Evolutionary conservation across 2,329 filamentous ascomycete species (phyloP).

Genomic region (Colletotrichum abscissum): DNA sequence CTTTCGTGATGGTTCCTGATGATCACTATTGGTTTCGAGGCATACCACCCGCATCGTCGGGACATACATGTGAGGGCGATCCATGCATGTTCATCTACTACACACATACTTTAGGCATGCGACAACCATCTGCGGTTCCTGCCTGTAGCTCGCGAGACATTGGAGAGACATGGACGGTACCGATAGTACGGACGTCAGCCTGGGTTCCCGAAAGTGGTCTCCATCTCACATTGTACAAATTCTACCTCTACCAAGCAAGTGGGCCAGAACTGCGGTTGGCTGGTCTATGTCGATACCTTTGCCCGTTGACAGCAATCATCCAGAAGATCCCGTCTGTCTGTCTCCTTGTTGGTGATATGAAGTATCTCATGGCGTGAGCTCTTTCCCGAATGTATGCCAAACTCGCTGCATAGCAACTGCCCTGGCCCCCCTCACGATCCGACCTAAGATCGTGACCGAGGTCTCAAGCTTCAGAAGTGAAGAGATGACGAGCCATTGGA

Average conservation of each 20-base stretch:
- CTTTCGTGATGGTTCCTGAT: background rate
- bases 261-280: background rate
- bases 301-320: background rate
- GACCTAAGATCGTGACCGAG: too few relatives aligned
- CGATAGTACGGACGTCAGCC: conserved; percentile 1
- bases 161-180: background rate
- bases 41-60: background rate
- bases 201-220: conserved; percentile 10
- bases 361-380: background rate
- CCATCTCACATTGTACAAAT: background rate
- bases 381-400: too few relatives aligned
- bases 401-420: background rate
- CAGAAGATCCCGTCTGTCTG: background rate
- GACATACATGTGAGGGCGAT: background rate
- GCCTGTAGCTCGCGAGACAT: background rate
- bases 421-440: background rate
- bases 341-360: background rate
- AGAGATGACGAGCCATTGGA: background rate
- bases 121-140: background rate
- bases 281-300: background rate
- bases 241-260: background rate
- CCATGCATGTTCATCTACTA: background rate
- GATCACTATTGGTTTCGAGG: background rate
- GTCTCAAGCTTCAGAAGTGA: background rate
- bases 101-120: background rate